Evolutionary conservation across 441 rosid species (phyloP), one percentile per base, ranked within the genome.

Genomic region (Aquilaria agallochum): DNA sequence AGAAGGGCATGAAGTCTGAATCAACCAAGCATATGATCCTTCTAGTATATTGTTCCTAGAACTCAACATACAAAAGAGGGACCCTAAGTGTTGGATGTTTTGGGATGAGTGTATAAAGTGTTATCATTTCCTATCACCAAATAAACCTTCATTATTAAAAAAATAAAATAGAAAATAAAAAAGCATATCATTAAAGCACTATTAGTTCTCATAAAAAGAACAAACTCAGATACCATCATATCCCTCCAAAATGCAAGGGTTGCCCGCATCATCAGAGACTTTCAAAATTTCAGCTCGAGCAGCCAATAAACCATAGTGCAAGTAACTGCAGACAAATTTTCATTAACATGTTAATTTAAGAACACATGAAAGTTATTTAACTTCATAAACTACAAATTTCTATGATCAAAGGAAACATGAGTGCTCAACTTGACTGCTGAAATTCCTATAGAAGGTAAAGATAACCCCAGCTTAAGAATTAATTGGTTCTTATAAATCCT

Each of bases 201-300:
- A 20, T 20, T 20, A 20, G 27, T 20, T 20, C 27, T 20, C 27
- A 20, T 20, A 20, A 40, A 40, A 6, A 6, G 10, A 59, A 65
- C 36, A 11, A 45, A 59, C 55, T 62, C 50, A 58, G 66, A 46
- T 77, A 95, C 99, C 98, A 75, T 84, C 78, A 70, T 80, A 88
- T 71, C 97, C 97, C 53, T 64, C 83, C 76, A 80, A 72, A 75
- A 88, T 76, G 72, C 99, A 95, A 36, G 95, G 95, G 78, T 86
- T 89, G 68, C 64, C 77, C 71, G 91, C 67, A 48, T 63, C 93
- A 53, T 78, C 89, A 30, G 90, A 83, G 32, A 59, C 76, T 77
- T 82, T 85, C 80, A 95, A 63, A 72, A 95, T 92, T 67, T 92
- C 98, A 3, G 92, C 98, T 69, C 98, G 86, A 67, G 99, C 99